These are phyloP conservation scores for Acanthochlamys bracteata DNA, from an alignment of 106 monocot species.

Conservation along the genomic window DNA sequence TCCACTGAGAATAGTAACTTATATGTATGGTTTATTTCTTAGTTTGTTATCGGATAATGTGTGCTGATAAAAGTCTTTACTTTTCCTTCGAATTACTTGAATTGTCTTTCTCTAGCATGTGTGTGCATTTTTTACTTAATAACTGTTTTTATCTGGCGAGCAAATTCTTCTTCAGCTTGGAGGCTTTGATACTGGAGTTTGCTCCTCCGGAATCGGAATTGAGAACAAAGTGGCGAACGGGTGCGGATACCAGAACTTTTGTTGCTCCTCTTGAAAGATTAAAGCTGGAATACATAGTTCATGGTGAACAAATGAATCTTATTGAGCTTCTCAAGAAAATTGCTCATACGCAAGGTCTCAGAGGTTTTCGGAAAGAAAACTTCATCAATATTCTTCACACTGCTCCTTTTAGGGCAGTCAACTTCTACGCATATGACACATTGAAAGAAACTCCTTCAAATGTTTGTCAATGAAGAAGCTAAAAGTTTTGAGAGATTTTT, in stretches of 20 bases:
- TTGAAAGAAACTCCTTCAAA: slow-evolving; percentile 61
- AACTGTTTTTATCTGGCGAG: too few species aligned
- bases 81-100: too few species aligned
- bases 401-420: slow-evolving; percentile 94
- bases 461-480: slow-evolving; percentile 84
- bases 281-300: slow-evolving; percentile 94
- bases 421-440: slow-evolving; percentile 98
- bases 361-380: slow-evolving; percentile 98
- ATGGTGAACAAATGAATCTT: slow-evolving; percentile 63
- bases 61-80: too few species aligned
- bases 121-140: too few species aligned
- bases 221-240: too few species aligned
- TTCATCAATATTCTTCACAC: slow-evolving; percentile 98
- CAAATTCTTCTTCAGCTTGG: too few species aligned
- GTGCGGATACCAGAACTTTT: slow-evolving; percentile 60
- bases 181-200: neutral
- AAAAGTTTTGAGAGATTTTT: slow-evolving; percentile 86
- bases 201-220: too few species aligned
- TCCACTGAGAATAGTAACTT: too few species aligned
- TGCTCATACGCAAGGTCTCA: slow-evolving; percentile 64
- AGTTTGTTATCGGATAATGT: too few species aligned
- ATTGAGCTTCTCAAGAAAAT: slow-evolving; percentile 61
- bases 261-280: slow-evolving; percentile 96
- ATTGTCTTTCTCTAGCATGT: too few species aligned
- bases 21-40: too few species aligned